phyloP scores from a whole-genome alignment of 441 rosid species.

The Eugenia klotzschiana region DNA sequence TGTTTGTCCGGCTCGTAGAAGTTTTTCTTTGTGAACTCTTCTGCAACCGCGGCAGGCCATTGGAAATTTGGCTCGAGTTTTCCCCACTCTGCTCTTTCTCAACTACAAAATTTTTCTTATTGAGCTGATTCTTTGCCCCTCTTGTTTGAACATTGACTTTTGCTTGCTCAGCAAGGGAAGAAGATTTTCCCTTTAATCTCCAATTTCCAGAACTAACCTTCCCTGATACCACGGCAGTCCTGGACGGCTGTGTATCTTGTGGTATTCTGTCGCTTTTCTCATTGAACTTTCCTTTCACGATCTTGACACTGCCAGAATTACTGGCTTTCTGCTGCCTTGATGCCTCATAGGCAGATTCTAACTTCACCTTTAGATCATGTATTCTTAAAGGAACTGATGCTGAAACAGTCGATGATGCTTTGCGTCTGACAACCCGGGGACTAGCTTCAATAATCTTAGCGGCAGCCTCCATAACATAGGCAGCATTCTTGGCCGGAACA shows the following conservation, averaged over 20 bases:
- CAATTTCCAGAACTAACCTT: conserved; percentile 18
- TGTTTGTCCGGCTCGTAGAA: conserved; percentile 17
- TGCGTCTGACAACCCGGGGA: conserved; percentile 27
- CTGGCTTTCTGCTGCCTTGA: conserved; percentile 24
- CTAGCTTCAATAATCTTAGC: conserved; percentile 61
- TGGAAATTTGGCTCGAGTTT: conserved; percentile 16
- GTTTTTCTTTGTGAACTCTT: conserved; percentile 27
- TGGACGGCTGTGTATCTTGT: conserved; percentile 11
- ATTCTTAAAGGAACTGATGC: conserved; percentile 62
- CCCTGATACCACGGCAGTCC: conserved; percentile 7
- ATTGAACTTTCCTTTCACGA: conserved; percentile 19
- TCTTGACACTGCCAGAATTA: conserved; percentile 8
- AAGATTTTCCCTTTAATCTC: conserved; percentile 30
- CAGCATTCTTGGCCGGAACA: conserved; percentile 33
- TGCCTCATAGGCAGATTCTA: conserved; percentile 45
- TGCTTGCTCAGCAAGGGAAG: conserved; percentile 22
- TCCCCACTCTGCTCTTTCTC: conserved; percentile 29
- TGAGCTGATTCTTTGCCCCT: conserved; percentile 21
- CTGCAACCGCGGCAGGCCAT: conserved; percentile 18
- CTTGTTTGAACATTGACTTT: conserved; percentile 30
- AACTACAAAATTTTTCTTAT: conserved; percentile 11
- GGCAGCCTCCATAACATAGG: conserved; percentile 66
- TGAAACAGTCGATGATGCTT: conserved; percentile 21
- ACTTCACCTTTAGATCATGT: conserved; percentile 60
- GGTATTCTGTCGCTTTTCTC: conserved; percentile 11